Evolutionary conservation across 2,329 filamentous ascomycete genomes (phyloP), one percentile per base, ranked within the genome.

Genomic region (Exophiala sideris): DNA sequence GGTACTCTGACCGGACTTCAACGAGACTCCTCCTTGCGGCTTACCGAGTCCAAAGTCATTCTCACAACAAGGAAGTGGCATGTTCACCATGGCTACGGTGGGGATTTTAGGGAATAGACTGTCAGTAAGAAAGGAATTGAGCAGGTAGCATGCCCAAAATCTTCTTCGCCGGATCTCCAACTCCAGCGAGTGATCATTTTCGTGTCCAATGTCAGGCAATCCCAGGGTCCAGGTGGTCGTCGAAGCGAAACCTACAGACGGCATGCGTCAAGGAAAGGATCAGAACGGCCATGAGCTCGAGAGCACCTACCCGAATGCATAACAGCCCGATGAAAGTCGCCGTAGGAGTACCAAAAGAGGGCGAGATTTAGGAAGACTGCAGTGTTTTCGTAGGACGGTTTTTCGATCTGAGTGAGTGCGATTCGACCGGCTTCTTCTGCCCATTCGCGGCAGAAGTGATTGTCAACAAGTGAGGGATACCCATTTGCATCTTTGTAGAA

Each of bases 71-170:
- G 54, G 54, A 18, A 57, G 32, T 5, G 39, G 29, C 3, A 52
- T 38, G 4, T 32, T 29, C 10, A 32, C 18, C 18, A 45, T 42
- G 11, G 35, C 45, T 9, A 52, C 40, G 4, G 44, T 21, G 6
- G 39, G n/a, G 8, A 32, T 11, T 7, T 44, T 33, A n/a, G 34
- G 12, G 11, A 44, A 52, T 6, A 40, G n/a, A 20, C 24, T 24
- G 8, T 57, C 49, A 5, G 45, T 39, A 24, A 42, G 42, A 45
- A 52, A 48, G 11, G 48, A 49, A 35, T 57, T 45, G 42, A 57
- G 47, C 14, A 57, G 54, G 46, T 57, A 52, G 24, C 50, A 57
- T 34, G 54, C 49, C 54, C 54, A 57, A 34, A 57, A 57, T 12
- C 54, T 45, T 29, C 54, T 44, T 21, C 54, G 54, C 10, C 48